These are phyloP conservation scores for Synchytrium microbalum DNA, from an alignment of 371 early-diverging fungal genomes.

Conservation along the genomic window DNA sequence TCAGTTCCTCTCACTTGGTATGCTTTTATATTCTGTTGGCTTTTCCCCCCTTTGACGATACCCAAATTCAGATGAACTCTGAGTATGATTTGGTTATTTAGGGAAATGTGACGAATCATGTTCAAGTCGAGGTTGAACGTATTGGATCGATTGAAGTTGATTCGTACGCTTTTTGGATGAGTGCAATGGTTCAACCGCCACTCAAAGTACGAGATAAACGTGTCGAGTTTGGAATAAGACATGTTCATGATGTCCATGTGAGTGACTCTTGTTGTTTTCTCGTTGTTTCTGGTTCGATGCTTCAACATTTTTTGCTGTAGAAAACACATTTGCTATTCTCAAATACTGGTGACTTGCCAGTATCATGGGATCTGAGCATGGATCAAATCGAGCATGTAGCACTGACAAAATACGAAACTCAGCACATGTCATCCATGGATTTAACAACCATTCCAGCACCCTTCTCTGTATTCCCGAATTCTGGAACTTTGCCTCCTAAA, in stretches of 20 bases:
- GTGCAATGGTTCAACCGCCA: constrained; percentile 34
- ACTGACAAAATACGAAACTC: constrained; percentile 26
- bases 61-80: too few relatives aligned
- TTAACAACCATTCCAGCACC: constrained; percentile 22
- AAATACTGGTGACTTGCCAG: constrained; percentile 30
- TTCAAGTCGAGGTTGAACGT: constrained; percentile 30
- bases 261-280: constrained; percentile 7
- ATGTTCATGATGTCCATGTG: constrained; percentile 37
- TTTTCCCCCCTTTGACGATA: too few relatives aligned
- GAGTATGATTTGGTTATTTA: too few relatives aligned
- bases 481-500: constrained; percentile 34
- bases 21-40: not conserved
- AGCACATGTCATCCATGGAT: not conserved
- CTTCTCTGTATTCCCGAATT: constrained; percentile 27
- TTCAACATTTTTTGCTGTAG: constrained; percentile 11
- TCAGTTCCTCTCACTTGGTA: constrained; percentile 35
- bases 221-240: constrained; percentile 41
- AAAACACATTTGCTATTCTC: constrained; percentile 30
- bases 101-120: constrained; percentile 19
- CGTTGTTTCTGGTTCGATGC: not conserved
- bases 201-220: constrained; percentile 33
- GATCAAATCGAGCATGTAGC: constrained; percentile 17
- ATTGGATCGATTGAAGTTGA: constrained; percentile 21
- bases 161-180: constrained; percentile 23
- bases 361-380: constrained; percentile 30